Evolutionary conservation across 2,329 filamentous ascomycete species (phyloP), one percentile per base, ranked within the genome.

Genomic region (Sarocladium brachiariae): DNA sequence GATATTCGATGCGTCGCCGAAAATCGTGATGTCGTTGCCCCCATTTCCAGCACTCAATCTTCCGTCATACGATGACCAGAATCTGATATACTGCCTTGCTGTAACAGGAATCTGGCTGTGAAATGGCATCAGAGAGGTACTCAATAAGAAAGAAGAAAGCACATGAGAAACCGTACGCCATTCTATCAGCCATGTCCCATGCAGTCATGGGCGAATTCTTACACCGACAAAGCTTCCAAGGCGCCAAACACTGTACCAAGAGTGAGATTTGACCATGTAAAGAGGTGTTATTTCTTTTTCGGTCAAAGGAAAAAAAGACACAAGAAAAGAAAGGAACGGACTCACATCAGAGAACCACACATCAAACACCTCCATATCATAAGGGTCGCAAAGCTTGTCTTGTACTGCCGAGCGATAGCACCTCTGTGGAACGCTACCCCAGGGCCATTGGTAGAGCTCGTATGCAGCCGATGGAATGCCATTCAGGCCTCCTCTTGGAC

Each of bases 271-370:
- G n/a, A n/a, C n/a, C n/a, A n/a, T n/a, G n/a, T n/a, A n/a, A n/a
- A n/a, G n/a, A n/a, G n/a, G n/a, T n/a, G n/a, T n/a, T n/a, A n/a
- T n/a, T n/a, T n/a, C n/a, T n/a, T n/a, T n/a, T n/a, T n/a, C n/a
- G n/a, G n/a, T n/a, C n/a, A n/a, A n/a, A n/a, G n/a, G n/a, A n/a
- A n/a, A n/a, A n/a, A n/a, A n/a, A n/a, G n/a, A n/a, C n/a, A n/a
- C n/a, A n/a, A n/a, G n/a, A n/a, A n/a, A n/a, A n/a, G n/a, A n/a
- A n/a, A n/a, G n/a, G n/a, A n/a, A n/a, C n/a, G n/a, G n/a, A 47
- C 43, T 47, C 33, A 47, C 43, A 47, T 47, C 43, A 4, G 43
- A 4, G n/a, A 47, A 47, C 43, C 43, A 47, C 14, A 33, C 43
- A 33, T 47, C 43, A 16, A 31, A 47, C 16, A 33, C 43, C 27